Evolutionary conservation across 257 asterid genomes (phyloP), one percentile per base, ranked within the genome.

Genomic region (Solanum pinnatisectum): DNA sequence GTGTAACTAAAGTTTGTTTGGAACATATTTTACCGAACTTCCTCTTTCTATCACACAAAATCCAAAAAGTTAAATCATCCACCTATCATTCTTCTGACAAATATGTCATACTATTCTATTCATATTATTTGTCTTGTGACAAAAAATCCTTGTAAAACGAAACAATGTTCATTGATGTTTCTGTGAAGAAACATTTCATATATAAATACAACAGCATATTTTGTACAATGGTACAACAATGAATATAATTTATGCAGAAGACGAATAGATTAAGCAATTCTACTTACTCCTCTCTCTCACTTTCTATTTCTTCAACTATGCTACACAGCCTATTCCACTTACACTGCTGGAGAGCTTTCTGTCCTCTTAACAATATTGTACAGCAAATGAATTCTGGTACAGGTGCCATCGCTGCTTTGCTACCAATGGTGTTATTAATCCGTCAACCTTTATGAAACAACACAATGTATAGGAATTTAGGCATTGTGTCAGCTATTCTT

Each of bases 401-500:
- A 77, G 86, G 15, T 37, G 85, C 44, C 72, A 82, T 27, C 25
- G 25, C 39, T 79, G 85, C 84, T 77, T 77, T 77, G 60, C 67
- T 3, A 79, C 25, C 65, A 23, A 9, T 4, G 27, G 67, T 9
- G 85, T 79, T 44, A 46, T 79, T 44, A 27, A 79, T 79, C 84
- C 25, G 35, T 79, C 67, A 79, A 79, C 25, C 65, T 23, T 37
- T 79, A 8, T 25, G 84, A 79, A 40, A 25, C 36, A 79, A 25
- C 65, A 79, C 10, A 14, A 16, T 46, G 27, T 25, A 27, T 79
- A 79, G 67, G 5, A 4, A 79, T 2, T 78, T 15, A 46, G 39
- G 39, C 40, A 78, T 25, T 8, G 65, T 8, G 5, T 79, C 40
- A 56, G 56, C 92, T 89, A 91, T 67, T 87, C 59, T 79, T 91